Evolutionary conservation across 2,329 filamentous ascomycete species (phyloP).

Genomic region (Teratosphaeria destructans): DNA sequence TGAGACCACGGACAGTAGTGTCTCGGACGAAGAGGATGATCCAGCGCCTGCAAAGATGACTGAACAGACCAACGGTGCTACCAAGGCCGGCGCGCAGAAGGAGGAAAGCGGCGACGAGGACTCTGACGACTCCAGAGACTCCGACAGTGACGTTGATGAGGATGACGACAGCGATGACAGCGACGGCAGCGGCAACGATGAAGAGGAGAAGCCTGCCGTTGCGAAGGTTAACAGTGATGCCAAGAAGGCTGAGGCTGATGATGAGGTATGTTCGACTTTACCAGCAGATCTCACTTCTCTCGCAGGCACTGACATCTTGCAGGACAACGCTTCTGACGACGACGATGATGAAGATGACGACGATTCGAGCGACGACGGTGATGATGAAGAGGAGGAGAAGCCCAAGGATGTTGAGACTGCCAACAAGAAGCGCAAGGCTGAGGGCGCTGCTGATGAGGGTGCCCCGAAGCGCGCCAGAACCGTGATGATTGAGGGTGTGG

Average conservation of each 20-base stretch:
- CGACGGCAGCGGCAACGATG: conserved; percentile 15
- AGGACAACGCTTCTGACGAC: conserved; percentile 6
- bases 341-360: conserved; percentile 11
- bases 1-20: background rate
- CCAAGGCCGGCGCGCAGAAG: conserved; percentile 9
- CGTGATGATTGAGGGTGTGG: conserved; percentile 27
- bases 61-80: conserved; percentile 19
- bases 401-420: conserved; percentile 31
- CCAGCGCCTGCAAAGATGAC: conserved; percentile 6
- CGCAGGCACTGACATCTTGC: background rate
- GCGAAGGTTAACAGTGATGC: conserved; percentile 1
- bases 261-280: background rate
- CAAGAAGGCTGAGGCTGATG: conserved; percentile 2
- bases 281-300: background rate
- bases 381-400: conserved; percentile 32
- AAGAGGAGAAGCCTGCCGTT: background rate
- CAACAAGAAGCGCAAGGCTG: conserved; percentile 60
- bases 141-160: conserved; percentile 21
- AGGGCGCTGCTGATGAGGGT: conserved; percentile 38
- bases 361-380: conserved; percentile 20
- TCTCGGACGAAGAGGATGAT: background rate
- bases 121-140: conserved; percentile 17
- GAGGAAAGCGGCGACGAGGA: conserved; percentile 14
- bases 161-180: conserved; percentile 18
- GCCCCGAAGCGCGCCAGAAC: conserved; percentile 54